Base-by-base conservation (phyloP, 345 rosid genomes). In the Reutealis trisperma region DNA sequence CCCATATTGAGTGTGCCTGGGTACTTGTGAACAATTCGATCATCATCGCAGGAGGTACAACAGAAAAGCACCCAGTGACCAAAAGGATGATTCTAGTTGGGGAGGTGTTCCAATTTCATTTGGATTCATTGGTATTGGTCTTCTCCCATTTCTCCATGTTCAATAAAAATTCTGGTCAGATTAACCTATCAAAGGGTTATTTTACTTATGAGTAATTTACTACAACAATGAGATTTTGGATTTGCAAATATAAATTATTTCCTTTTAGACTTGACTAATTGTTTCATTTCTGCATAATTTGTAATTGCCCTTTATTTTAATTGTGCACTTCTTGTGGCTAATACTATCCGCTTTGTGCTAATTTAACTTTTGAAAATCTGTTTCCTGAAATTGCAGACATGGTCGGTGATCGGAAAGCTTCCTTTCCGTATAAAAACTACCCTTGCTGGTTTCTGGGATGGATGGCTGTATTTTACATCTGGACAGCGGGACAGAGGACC, bases 401-500 rank as follows among this genome's bases (percentile, higher is more conserved):
- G 97, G 97, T 87, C 98, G 5, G 93, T 92, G 83, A 86, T 90
- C 4, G 96, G 97, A 77, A 87, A 85, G 88, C 91, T 94, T 72
- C 96, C 97, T 13, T 92, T 72, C 81, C 91, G 97, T 1, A 61
- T 88, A n/a, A 94, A 94, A 86, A 91, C 93, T 10, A 76, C 95
- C 0, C 81, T 86, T 41, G 81, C 90, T 7, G 94, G 94, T 1
- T 88, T 81, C 72, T 90, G 94, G 93, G 88, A 91, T 51, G 97
- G 96, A 73, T 89, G 90, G 87, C 80, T 91, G 86, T 92, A 90
- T 73, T 91, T 91, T 51, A 92, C 97, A 16, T 94, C 98, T 0
- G 98, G 97, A 60, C 97, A 92, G 76, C 85, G 93, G 4, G 97
- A 91, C 78, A 87, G 93, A 83, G 97, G 95, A 77, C 92, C 91